Evolutionary conservation across 352 stramenopile genomes (phyloP), one percentile per base, ranked within the genome.

Genomic region (Phytophthora melonis): DNA sequence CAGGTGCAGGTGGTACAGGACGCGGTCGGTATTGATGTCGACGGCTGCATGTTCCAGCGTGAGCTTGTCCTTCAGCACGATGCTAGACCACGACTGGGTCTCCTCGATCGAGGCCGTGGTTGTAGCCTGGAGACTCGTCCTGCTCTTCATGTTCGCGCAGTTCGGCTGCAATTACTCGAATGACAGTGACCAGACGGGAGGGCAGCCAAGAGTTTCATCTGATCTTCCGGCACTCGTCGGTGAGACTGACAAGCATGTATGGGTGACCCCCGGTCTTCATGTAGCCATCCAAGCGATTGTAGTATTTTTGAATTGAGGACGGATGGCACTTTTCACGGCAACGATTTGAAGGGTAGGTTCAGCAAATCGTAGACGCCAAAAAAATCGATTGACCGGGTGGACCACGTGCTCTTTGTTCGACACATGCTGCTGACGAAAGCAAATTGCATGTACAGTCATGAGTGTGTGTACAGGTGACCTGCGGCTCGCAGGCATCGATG

Each of bases 1-100:
- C 18, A 80, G 58, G 41, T 84, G 66, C 36, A 90, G 72, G 21
- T 86, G 75, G 53, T 87, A 89, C 16, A 88, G 63, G 16, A 88
- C 59, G 19, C 77, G 79, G 62, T 89, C 73, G 6, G 81, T 81
- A 54, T 66, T 61, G 53, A 84, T 89, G 54, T 88, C 78, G 25
- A 88, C 69, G 2, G 81, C 76, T 1, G 74, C 82, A 49, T 88
- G 83, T 41, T 89, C 80, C 4, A 89, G 47, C 16, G 64, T 79
- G 18, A 91, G 55, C 7, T 54, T 74, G 62, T 88, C 80, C 18
- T 70, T 75, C 23, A 80, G 62, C 57, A 87, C 75, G 18, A 79
- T 57, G 63, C 80, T 86, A 13, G 66, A 80, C 84, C 84, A 91
- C 8, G 72, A 58, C 52, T 87, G 83, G 30, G 74, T 79, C 41